These are phyloP conservation scores for Puccinia coronata DNA, from an alignment of 1,284 basidiomycete species.

Conservation along the genomic window DNA sequence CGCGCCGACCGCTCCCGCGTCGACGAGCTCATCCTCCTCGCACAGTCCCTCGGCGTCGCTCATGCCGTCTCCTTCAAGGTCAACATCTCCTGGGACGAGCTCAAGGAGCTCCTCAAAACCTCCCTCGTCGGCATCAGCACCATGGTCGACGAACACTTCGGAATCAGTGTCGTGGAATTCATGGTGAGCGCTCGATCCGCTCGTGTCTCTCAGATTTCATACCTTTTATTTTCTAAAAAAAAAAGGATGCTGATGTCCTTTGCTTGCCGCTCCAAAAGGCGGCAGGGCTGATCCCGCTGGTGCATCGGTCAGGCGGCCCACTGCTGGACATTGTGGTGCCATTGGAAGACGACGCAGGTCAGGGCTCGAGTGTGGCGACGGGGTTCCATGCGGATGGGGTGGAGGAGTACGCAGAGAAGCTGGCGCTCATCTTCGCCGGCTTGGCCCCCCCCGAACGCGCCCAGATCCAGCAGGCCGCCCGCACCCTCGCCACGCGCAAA, in stretches of 20 bases:
- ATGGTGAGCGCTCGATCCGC: no score
- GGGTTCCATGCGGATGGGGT: slow-evolving; percentile 16
- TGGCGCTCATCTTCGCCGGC: background rate
- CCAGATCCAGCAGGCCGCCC: background rate
- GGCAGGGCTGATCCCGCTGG: slow-evolving; percentile 86
- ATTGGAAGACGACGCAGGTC: background rate
- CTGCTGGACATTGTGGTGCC: slow-evolving; percentile 80
- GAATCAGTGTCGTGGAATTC: slow-evolving; percentile 96
- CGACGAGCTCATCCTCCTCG: slow-evolving; percentile 66
- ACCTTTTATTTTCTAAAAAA: slow-evolving; percentile 50
- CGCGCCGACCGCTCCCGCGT: slow-evolving; percentile 73
- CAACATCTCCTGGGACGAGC: slow-evolving; percentile 75
- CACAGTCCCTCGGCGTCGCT: slow-evolving; percentile 70
- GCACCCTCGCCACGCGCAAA: background rate
- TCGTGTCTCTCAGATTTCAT: no score
- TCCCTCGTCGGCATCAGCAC: slow-evolving; percentile 88
- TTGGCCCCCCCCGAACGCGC: background rate
- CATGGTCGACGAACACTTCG: slow-evolving; percentile 99
- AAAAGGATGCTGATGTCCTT: no score
- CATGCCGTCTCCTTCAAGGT: slow-evolving; percentile 74
- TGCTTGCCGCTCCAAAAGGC: slow-evolving; percentile 71
- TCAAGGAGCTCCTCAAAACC: slow-evolving; percentile 70
- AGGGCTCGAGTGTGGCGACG: no score
- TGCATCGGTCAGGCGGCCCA: slow-evolving; percentile 90
- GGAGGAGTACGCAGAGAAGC: background rate